These are phyloP conservation scores for Candida tibetensis DNA, from an alignment of 805 yeast genomes.

Conservation along the genomic window DNA sequence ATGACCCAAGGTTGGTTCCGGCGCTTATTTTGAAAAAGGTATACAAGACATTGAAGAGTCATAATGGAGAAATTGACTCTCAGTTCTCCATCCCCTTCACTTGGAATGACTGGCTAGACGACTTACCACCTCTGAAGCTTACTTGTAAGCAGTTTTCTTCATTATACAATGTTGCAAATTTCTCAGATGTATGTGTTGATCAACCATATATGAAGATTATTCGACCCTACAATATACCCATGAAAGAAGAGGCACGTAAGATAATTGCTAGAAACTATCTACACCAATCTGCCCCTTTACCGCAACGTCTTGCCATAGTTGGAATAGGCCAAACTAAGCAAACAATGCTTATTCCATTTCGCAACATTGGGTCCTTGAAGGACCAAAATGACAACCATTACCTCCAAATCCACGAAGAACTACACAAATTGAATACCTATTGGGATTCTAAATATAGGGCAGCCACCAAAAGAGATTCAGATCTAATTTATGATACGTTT, in stretches of 20 bases:
- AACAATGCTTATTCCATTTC: conserved; percentile 24
- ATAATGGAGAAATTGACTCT: conserved; percentile 20
- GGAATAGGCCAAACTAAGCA: conserved; percentile 21
- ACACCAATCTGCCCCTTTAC: conserved; percentile 23
- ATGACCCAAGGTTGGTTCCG: conserved; percentile 32
- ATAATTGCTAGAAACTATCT: conserved; percentile 35
- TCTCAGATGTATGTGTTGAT: neutral
- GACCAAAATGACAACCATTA: neutral
- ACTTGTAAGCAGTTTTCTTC: neutral
- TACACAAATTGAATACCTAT: neutral
- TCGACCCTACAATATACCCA: conserved; percentile 17
- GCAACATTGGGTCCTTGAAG: neutral
- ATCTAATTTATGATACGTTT: neutral
- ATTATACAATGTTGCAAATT: neutral
- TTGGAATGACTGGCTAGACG: conserved; percentile 27
- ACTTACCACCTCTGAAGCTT: neutral
- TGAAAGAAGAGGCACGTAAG: conserved; percentile 28
- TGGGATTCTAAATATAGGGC: neutral
- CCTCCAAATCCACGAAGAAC: neutral
- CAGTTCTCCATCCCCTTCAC: conserved; percentile 25
- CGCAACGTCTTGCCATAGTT: conserved; percentile 29
- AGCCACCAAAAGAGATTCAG: neutral
- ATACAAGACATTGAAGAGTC: conserved; percentile 1
- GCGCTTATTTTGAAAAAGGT: conserved; percentile 20
- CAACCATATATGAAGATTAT: conserved; percentile 20